Evolutionary conservation across 192 early-diverging fungal genomes (phyloP).

Genomic region (Backusella macrospora): DNA sequence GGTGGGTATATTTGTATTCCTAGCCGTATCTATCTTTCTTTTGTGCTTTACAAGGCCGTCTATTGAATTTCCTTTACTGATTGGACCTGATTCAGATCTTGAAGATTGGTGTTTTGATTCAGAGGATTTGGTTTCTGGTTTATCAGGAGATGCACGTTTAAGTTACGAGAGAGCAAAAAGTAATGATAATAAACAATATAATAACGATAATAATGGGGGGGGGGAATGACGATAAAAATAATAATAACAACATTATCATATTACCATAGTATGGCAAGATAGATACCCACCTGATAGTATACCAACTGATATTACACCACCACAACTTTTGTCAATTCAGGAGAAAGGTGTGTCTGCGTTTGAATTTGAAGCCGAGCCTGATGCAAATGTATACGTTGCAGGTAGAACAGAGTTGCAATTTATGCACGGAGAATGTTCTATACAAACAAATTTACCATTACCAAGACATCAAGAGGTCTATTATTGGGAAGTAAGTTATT

Average conservation of each 20-base stretch:
- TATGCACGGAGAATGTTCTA: constrained; percentile 70
- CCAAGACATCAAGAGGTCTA: constrained; percentile 81
- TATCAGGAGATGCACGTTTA: constrained; percentile 46
- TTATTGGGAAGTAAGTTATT: constrained; percentile 66
- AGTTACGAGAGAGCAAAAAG: constrained; percentile 49
- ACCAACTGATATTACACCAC: constrained; percentile 71
- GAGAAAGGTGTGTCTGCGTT: constrained; percentile 84
- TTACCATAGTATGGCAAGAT: constrained; percentile 63
- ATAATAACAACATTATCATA: no score
- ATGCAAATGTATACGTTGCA: constrained; percentile 65
- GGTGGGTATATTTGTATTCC: constrained; percentile 34
- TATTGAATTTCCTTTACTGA: constrained; percentile 21
- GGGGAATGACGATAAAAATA: no score
- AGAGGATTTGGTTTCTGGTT: constrained; percentile 33
- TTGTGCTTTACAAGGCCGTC: constrained; percentile 34
- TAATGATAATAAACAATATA: constrained; percentile 7
- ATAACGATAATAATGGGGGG: no score
- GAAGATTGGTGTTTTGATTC: constrained; percentile 45
- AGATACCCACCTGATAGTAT: constrained; percentile 73
- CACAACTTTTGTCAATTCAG: constrained; percentile 75
- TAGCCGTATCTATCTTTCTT: constrained; percentile 35
- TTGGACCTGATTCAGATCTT: constrained; percentile 21
- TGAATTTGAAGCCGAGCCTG: constrained; percentile 74
- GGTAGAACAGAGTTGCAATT: constrained; percentile 80
- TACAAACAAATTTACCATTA: constrained; percentile 80